These are phyloP conservation scores for Ophiostoma sp. DNA, from an alignment of 2,329 filamentous ascomycete genomes.

Conservation along the genomic window DNA sequence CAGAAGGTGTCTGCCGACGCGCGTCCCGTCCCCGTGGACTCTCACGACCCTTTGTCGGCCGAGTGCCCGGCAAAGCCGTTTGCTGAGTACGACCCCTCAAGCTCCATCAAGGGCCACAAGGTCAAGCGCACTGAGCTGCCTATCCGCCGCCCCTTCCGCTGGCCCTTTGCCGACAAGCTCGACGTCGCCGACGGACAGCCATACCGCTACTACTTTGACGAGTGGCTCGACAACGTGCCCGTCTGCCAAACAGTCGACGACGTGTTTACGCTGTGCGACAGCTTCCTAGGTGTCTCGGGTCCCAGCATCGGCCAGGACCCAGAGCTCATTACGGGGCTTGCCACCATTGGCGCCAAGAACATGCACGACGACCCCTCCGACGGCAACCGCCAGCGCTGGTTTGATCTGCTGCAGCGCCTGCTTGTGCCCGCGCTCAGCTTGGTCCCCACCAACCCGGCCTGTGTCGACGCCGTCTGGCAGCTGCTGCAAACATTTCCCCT, in stretches of 20 bases:
- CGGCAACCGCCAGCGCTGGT: slow-evolving; percentile 71
- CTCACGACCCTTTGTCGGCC: slow-evolving; percentile 22
- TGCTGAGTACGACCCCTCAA: slow-evolving; percentile 55
- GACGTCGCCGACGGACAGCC: slow-evolving; percentile 70
- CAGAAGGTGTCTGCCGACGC: slow-evolving; percentile 61
- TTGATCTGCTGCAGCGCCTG: slow-evolving; percentile 73
- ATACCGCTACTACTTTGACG: slow-evolving; percentile 95
- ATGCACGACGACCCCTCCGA: slow-evolving; percentile 64
- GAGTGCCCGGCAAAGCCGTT: slow-evolving; percentile 42
- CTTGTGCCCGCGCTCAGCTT: slow-evolving; percentile 86
- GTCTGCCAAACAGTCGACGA: slow-evolving; percentile 87
- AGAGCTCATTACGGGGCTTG: slow-evolving; percentile 69
- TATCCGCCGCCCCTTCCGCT: slow-evolving; percentile 65
- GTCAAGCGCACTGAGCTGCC: slow-evolving; percentile 56
- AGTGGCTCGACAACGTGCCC: slow-evolving; percentile 91
- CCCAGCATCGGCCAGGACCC: slow-evolving; percentile 85
- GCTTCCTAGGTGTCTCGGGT: slow-evolving; percentile 77
- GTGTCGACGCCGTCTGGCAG: slow-evolving; percentile 81
- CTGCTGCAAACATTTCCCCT: slow-evolving; percentile 74
- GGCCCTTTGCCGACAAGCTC: slow-evolving; percentile 75
- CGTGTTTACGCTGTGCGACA: slow-evolving; percentile 78
- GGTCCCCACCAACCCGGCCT: slow-evolving; percentile 74
- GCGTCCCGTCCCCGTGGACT: slow-evolving; percentile 33
- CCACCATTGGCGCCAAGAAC: slow-evolving; percentile 77
- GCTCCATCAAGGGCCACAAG: slow-evolving; percentile 49